Evolutionary conservation across 495 filamentous ascomycete species (phyloP), one percentile per base, ranked within the genome.

Genomic region (Gamarada debralockiae): DNA sequence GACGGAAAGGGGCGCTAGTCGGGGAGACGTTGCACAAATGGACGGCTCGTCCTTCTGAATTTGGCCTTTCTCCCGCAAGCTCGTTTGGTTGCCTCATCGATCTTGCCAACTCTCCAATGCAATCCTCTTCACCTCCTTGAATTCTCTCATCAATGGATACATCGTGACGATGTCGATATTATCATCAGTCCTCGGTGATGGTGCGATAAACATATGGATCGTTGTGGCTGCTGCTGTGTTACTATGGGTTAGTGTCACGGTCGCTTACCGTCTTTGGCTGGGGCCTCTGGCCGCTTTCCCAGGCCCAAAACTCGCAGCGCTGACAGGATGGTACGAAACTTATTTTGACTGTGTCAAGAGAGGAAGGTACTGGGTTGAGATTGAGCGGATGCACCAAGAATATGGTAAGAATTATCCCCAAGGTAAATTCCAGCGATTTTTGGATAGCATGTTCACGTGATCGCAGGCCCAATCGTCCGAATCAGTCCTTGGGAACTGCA

Each of bases 401-500:
- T 79, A 79, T 58, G 76, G 76, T 77, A 43, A 8, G 31, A 39
- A 6, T n/a, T 15, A n/a, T 6, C n/a, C 18, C n/a, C n/a, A n/a
- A n/a, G n/a, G n/a, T n/a, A n/a, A n/a, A n/a, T n/a, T n/a, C n/a
- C n/a, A n/a, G n/a, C n/a, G n/a, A n/a, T n/a, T n/a, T n/a, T n/a
- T n/a, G n/a, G n/a, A n/a, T n/a, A n/a, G n/a, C n/a, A n/a, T n/a
- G n/a, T n/a, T n/a, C n/a, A n/a, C n/a, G n/a, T n/a, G n/a, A n/a
- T n/a, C 21, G 48, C 1, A 45, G 62, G 77, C 0, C 76, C 79
- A 1, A 75, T 81, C 40, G 58, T 81, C 17, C 70, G 79, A 5
- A 67, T 82, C 31, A 73, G 66, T 21, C 79, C 80, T 0, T 38
- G 63, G 14, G 77, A 82, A 53, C 50, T 83, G 5, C 73, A 76